These are phyloP conservation scores for Zarea fungicola DNA, from an alignment of 2,329 filamentous ascomycete species.

Conservation along the genomic window DNA sequence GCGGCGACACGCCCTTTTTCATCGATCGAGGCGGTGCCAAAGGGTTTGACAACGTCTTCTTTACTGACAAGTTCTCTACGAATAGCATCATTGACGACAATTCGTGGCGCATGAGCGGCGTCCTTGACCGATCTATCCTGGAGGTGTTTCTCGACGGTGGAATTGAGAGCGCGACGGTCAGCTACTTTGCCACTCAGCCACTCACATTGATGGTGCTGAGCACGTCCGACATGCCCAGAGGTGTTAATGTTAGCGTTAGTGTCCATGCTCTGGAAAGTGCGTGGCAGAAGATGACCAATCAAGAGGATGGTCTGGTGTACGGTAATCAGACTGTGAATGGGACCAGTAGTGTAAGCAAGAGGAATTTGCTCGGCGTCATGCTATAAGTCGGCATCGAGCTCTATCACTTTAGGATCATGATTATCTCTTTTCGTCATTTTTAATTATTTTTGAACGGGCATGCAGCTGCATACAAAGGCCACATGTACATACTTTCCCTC, in stretches of 20 bases:
- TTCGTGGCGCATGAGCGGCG: slow-evolving; percentile 26
- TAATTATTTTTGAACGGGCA: too few species aligned
- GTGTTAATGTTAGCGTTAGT: slow-evolving; percentile 18
- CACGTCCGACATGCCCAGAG: slow-evolving; percentile 18
- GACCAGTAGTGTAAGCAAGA: background rate
- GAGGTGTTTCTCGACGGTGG: slow-evolving; percentile 31
- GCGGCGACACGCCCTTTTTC: slow-evolving; percentile 23
- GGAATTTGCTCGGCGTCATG: background rate
- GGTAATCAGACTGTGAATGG: slow-evolving; percentile 8
- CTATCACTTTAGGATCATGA: too few species aligned
- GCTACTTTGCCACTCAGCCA: slow-evolving; percentile 25
- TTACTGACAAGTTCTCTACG: slow-evolving; percentile 27
- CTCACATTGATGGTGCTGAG: slow-evolving; percentile 21
- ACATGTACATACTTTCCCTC: background rate
- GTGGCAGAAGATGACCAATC: slow-evolving; percentile 17
- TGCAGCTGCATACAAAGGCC: too few species aligned
- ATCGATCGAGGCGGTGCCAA: slow-evolving; percentile 23
- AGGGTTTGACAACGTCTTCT: slow-evolving; percentile 27
- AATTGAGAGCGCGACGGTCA: slow-evolving; percentile 27
- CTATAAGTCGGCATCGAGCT: background rate
- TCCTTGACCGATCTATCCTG: slow-evolving; percentile 30
- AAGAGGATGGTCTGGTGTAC: slow-evolving; percentile 9
- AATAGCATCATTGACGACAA: slow-evolving; percentile 16
- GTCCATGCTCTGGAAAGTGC: slow-evolving; percentile 24
- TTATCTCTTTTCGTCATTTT: too few species aligned